These are phyloP conservation scores for Auricularia sp. DNA, from an alignment of 768 basidiomycete genomes.

Conservation along the genomic window DNA sequence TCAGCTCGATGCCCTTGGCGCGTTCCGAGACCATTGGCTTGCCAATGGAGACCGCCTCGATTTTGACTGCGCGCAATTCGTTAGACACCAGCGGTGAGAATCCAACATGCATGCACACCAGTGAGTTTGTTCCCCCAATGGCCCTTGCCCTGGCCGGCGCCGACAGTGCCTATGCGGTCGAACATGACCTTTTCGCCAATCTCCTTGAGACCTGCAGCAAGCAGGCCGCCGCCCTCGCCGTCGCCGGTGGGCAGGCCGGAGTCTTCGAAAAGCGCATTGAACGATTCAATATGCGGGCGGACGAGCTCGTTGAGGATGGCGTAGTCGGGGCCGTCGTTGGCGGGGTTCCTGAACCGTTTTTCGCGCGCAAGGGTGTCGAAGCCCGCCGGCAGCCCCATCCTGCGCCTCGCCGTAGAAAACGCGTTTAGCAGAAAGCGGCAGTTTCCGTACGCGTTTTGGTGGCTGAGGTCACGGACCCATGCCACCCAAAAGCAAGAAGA, in stretches of 20 bases:
- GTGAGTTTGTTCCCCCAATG: slow-evolving; percentile 79
- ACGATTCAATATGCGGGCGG: slow-evolving; percentile 87
- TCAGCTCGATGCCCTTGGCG: slow-evolving; percentile 67
- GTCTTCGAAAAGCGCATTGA: slow-evolving; percentile 94
- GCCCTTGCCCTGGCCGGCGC: slow-evolving; percentile 40
- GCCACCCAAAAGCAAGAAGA: background rate
- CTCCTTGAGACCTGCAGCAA: slow-evolving; percentile 71
- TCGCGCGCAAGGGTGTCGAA: slow-evolving; percentile 82
- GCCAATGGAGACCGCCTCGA: slow-evolving; percentile 74
- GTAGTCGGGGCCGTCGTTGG: slow-evolving; percentile 55
- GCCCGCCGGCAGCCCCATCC: slow-evolving; percentile 7
- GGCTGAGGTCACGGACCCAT: too few relatives aligned
- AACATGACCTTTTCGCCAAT: slow-evolving; percentile 90
- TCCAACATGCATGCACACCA: slow-evolving; percentile 42
- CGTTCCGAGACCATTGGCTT: slow-evolving; percentile 83
- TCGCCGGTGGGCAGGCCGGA: slow-evolving; percentile 66
- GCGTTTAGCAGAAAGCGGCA: background rate
- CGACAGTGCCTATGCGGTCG: slow-evolving; percentile 54
- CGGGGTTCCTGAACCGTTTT: slow-evolving; percentile 65
- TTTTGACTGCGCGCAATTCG: slow-evolving; percentile 56
- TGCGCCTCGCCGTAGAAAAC: background rate
- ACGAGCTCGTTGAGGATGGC: slow-evolving; percentile 88
- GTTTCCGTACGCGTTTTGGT: too few relatives aligned
- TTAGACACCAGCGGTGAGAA: background rate
- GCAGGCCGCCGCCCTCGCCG: slow-evolving; percentile 68